A percentile compares a stretch with the other conserved stretches of the same genome.
phyloP scores from a whole-genome alignment of 768 basidiomycete species.

The Gyrodon lividus region DNA sequence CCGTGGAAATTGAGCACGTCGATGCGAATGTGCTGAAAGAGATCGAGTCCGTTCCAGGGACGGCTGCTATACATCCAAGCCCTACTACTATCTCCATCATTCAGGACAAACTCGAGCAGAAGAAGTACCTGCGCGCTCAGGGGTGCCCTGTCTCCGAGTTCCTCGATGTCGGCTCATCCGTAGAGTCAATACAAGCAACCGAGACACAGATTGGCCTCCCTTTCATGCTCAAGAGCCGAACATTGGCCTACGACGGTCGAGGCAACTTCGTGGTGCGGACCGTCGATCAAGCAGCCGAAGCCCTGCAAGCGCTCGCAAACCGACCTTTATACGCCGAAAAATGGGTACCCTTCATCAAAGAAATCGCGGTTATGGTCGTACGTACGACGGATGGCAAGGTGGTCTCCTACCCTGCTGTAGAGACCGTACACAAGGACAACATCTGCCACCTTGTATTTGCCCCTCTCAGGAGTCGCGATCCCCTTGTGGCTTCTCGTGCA shows the following conservation, averaged over 20 bases:
- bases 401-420: constrained; percentile 84
- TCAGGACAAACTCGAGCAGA: constrained; percentile 74
- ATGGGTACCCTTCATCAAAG: constrained; percentile 85
- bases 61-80: constrained; percentile 62
- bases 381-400: constrained; percentile 73
- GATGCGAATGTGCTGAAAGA: constrained; percentile 69
- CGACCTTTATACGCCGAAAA: constrained; percentile 90
- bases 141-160: constrained; percentile 61
- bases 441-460: constrained; percentile 93
- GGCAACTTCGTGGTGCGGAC: constrained; percentile 82
- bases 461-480: constrained; percentile 67
- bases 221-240: constrained; percentile 95
- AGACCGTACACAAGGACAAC: constrained; percentile 92
- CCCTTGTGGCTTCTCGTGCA: constrained; percentile 56
- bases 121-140: constrained; percentile 50
- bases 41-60: constrained; percentile 27
- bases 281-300: constrained; percentile 48
- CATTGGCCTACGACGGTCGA: constrained; percentile 92
- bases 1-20: constrained; percentile 97
- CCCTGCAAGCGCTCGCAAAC: constrained; percentile 53
- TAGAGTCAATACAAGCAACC: constrained; percentile 51
- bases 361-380: constrained; percentile 97
- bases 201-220: constrained; percentile 71
- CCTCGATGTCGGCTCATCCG: constrained; percentile 52
- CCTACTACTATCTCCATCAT: constrained; percentile 82